Base-by-base conservation (phyloP, 2,329 filamentous ascomycete genomes). In the Orbilia blumenaviensis region DNA sequence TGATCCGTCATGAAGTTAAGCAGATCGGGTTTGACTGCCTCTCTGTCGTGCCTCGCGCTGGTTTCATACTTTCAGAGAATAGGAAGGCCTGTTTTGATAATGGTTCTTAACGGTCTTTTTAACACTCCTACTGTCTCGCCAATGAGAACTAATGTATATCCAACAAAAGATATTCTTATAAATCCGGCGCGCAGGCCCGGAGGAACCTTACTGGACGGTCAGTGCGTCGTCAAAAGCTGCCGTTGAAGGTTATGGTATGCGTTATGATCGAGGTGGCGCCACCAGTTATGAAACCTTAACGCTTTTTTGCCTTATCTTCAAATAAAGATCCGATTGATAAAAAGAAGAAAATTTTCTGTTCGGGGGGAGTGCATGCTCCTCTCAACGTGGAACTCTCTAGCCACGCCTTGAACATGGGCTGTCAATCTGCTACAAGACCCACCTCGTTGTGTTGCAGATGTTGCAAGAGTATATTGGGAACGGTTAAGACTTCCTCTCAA, bases 291-390 rank as follows among this genome's bases (percentile, higher is more conserved):
- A 54, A 60, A 60, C 54, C 44, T 29, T 61, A 61, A 61, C 25
- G 14, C 16, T 29, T 32, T 29, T 21, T 52, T 32, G 12, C 10
- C 46, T 32, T 38, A 46, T 44, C 62, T 56, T 46, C 23, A 64
- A 64, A 42, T 38, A 64, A 38, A 64, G 61, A 64, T 64, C 44
- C 44, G 32, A 38, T 44, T 52, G 32, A 64, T 64, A 64, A 64
- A 36, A 52, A 18, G 21, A 64, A 21, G 52, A 7, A 23, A 56
- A 21, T 21, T 8, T 14, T 25, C 12, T 38, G 23, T 23, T 29
- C 10, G 18, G 23, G 16, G 27, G 14, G 32, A 14, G 25, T 56
- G 21, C 32, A 16, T 46, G 18, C 8, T 9, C 38, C 48, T 36
- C 29, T 56, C 21, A 56, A 56, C 52, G 52, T 56, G 52, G 52